Base-by-base conservation (phyloP, 1,284 basidiomycete species). In the Polyporus tsugae region DNA sequence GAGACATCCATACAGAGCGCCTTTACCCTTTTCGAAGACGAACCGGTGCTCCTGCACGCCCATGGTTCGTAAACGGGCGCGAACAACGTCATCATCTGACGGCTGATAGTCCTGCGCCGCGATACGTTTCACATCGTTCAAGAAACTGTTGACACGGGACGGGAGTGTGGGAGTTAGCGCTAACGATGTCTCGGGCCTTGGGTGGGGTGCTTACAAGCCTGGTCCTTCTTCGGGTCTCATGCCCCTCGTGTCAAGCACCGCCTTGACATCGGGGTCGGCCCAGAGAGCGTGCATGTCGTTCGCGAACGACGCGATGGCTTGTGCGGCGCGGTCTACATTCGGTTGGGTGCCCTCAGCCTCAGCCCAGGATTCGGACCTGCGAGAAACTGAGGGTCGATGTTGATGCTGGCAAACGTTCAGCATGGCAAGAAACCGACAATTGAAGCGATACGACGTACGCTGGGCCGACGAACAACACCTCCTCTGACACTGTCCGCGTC, bases 81-180 rank as follows among this genome's bases (percentile, higher is more conserved):
- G 86, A 63, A 93, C 84, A 44, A 93, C 86, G 74, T 93, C 91
- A 59, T 88, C 85, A 72, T 92, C 91, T 7, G 85, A 88, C 2
- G 91, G 91, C 69, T 86, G 83, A 74, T 92, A 93, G 61, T 80
- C 81, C 13, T 79, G 77, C 15, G 81, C 80, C 7, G 89, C 88
- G 62, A 93, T 87, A 38, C 91, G 87, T 4, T 88, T 86, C 15
- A 88, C 81, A 67, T 93, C 90, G 69, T 87, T 83, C 66, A 93
- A 78, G 78, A 92, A 82, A 72, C 81, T 82, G 67, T 36, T 22
- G 33, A 52, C 29, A 39, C 38, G 46, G 44, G 36, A 35, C 41
- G 46, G 44, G 42, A 36, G 22, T 55, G 59, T 62, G 53, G 52
- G 49, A 29, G 46, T 46, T 11, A 55, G 63, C 53, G 53, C 53